phyloP scores from a whole-genome alignment of 2,329 filamentous ascomycete species.

The Xylariales sp. region DNA sequence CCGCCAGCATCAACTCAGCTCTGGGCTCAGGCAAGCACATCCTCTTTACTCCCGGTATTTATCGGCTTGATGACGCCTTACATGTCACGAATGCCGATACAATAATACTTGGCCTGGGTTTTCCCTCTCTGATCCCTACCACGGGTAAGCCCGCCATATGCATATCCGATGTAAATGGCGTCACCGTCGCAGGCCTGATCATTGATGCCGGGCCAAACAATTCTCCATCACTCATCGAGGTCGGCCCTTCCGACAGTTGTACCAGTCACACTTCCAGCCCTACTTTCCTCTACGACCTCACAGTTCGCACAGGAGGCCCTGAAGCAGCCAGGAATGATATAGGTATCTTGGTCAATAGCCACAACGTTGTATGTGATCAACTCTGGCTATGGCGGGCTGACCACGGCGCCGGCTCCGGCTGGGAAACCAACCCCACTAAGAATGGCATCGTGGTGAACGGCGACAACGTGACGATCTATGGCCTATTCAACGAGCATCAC shows the following conservation, averaged over 20 bases:
- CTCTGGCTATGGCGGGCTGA: conserved; percentile 30
- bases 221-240: conserved; percentile 23
- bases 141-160: conserved; percentile 20
- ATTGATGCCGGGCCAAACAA: conserved; percentile 24
- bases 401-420: conserved; percentile 24
- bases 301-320: conserved; percentile 24
- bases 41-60: conserved; percentile 27
- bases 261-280: conserved; percentile 22
- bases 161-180: conserved; percentile 25
- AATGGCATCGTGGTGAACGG: conserved; percentile 28
- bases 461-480: conserved; percentile 25
- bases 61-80: conserved; percentile 23
- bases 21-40: conserved; percentile 24
- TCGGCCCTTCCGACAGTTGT: conserved; percentile 20
- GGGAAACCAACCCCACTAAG: conserved; percentile 26
- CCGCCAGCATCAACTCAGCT: conserved; percentile 23
- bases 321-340: conserved; percentile 21
- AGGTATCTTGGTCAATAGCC: conserved; percentile 26
- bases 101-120: conserved; percentile 26
- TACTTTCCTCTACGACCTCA: conserved; percentile 28
- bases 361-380: conserved; percentile 26
- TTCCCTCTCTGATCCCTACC: conserved; percentile 25
- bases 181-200: conserved; percentile 27
- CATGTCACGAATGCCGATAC: conserved; percentile 20
- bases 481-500: conserved; percentile 30